phyloP scores from a whole-genome alignment of 1,284 basidiomycete species.

The Pseudozyma sp. region DNA sequence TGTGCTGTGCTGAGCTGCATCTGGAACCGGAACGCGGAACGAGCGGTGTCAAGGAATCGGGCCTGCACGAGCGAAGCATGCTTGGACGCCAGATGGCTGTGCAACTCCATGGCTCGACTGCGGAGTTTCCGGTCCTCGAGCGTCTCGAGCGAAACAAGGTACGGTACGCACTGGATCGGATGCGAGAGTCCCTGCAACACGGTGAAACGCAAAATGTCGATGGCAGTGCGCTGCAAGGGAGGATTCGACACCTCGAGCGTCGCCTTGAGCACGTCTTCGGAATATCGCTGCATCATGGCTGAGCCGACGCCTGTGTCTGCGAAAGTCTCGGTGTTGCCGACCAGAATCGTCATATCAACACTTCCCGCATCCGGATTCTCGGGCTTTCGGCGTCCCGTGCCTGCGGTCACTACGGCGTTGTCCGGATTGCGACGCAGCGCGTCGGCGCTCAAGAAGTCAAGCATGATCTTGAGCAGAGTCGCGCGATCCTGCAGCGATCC shows the following conservation, averaged over 20 bases:
- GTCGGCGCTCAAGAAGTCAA: slow-evolving; percentile 73
- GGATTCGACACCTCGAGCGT: slow-evolving; percentile 71
- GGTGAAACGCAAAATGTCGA: slow-evolving; percentile 90
- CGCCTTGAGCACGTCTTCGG: slow-evolving; percentile 82
- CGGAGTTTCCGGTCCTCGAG: slow-evolving; percentile 76
- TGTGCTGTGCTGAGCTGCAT: slow-evolving; percentile 14
- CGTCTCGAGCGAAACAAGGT: slow-evolving; percentile 92
- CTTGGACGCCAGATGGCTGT: slow-evolving; percentile 85
- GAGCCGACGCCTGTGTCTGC: slow-evolving; percentile 97
- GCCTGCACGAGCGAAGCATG: slow-evolving; percentile 89
- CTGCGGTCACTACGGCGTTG: slow-evolving; percentile 35
- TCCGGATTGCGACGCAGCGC: slow-evolving; percentile 39
- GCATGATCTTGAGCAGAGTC: slow-evolving; percentile 84
- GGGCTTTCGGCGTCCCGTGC: slow-evolving; percentile 34
- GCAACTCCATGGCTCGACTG: slow-evolving; percentile 81
- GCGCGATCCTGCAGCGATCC: slow-evolving; percentile 78
- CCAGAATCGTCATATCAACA: slow-evolving; percentile 80
- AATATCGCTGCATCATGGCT: slow-evolving; percentile 90
- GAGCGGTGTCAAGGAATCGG: slow-evolving; percentile 82
- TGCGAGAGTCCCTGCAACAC: slow-evolving; percentile 95
- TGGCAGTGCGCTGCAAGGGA: slow-evolving; percentile 81
- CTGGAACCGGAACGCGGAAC: slow-evolving; percentile 85
- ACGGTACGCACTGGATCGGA: slow-evolving; percentile 90
- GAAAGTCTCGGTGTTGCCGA: slow-evolving; percentile 92
- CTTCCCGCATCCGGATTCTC: slow-evolving; percentile 74